A percentile compares a stretch with the other conserved stretches of the same genome.
phyloP scores from a whole-genome alignment of 169 alveolate genomes.

The Plasmodium gallinaceum region DNA sequence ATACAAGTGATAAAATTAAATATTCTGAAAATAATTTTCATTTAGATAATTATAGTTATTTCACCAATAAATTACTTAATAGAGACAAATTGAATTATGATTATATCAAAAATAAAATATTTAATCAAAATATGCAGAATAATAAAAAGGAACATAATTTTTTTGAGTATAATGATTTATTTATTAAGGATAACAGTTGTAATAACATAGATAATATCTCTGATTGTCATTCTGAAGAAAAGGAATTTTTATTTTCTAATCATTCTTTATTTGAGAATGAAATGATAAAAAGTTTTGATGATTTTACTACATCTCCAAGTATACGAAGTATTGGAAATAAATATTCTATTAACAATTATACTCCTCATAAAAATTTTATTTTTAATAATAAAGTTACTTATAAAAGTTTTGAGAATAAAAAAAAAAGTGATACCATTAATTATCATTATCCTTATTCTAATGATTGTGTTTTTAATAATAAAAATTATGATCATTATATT shows the following conservation, averaged over 20 bases:
- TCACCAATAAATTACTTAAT: background rate
- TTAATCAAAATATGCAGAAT: background rate
- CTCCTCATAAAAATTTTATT: too few species aligned
- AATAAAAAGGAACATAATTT: conserved; percentile 4
- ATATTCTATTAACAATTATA: too few species aligned
- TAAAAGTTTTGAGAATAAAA: too few species aligned
- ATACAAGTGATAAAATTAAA: background rate
- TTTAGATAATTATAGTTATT: background rate
- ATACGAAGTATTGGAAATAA: too few species aligned
- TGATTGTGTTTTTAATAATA: too few species aligned
- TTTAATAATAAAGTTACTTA: too few species aligned
- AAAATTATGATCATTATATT: too few species aligned
- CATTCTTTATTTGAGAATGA: background rate
- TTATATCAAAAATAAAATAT: conserved; percentile 1
- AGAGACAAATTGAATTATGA: background rate
- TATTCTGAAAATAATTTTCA: conserved; percentile 1
- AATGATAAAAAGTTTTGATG: background rate
- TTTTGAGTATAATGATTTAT: background rate
- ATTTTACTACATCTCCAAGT: background rate
- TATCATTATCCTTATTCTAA: too few species aligned
- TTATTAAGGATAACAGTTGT: background rate
- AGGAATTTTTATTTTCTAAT: conserved; percentile 2
- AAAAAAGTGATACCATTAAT: too few species aligned
- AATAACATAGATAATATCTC: background rate
- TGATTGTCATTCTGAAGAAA: background rate